A percentile compares a stretch with the other conserved stretches of the same genome.
phyloP scores from a whole-genome alignment of 768 basidiomycete species.

The Hericium rajendrae region DNA sequence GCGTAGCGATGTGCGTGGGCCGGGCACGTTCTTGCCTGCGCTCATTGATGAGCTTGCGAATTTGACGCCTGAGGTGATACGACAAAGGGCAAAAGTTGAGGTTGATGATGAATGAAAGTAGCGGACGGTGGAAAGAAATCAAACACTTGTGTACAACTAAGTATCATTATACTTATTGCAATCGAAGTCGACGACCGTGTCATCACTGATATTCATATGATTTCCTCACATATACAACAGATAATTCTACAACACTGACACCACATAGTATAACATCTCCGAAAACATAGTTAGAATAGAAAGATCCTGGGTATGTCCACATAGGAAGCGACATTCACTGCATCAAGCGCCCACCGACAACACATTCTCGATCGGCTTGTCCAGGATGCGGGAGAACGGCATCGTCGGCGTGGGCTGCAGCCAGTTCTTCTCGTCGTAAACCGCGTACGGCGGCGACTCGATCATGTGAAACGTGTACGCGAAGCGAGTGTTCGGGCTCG shows the following conservation, averaged over 20 bases:
- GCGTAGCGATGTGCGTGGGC: slow-evolving; percentile 44
- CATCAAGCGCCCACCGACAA: slow-evolving; percentile 12
- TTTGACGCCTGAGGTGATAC: slow-evolving; percentile 29
- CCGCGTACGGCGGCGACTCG: slow-evolving; percentile 58
- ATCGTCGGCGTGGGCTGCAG: slow-evolving; percentile 77
- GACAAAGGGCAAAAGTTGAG: slow-evolving; percentile 7
- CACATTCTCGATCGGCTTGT: slow-evolving; percentile 18
- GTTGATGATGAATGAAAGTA: slow-evolving; percentile 4
- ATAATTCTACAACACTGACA: no score
- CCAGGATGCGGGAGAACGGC: slow-evolving; percentile 67
- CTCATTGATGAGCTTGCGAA: slow-evolving; percentile 53
- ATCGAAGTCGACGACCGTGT: no score
- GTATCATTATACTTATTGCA: no score
- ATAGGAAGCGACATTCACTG: background rate
- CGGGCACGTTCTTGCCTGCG: slow-evolving; percentile 56
- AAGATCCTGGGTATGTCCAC: no score
- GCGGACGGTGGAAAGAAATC: no score
- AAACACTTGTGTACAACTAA: no score
- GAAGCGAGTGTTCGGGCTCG: slow-evolving; percentile 68
- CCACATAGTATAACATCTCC: no score
- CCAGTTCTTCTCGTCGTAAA: slow-evolving; percentile 92
- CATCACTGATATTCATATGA: no score
- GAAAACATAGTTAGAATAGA: no score
- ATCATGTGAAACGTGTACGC: slow-evolving; percentile 98
- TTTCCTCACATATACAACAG: no score